Evolutionary conservation across 768 basidiomycete genomes (phyloP), one percentile per base, ranked within the genome.

Genomic region (Hygrophorus russula): DNA sequence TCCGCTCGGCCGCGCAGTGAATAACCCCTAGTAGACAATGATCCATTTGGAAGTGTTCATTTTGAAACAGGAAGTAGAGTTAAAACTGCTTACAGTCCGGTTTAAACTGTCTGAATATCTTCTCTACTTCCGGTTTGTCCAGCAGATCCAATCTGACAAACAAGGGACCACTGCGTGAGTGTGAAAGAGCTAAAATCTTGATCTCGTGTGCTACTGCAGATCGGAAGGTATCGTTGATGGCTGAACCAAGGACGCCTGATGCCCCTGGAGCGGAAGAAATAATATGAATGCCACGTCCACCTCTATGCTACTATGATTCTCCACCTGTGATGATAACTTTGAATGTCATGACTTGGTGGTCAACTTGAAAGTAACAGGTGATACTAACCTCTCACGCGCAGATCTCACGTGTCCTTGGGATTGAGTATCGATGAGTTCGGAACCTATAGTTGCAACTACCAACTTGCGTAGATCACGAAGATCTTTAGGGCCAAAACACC

Each of bases 1-100:
- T 68, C 48, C 94, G 66, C 63, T 98, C 93, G 2, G 94, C 94
- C 11, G 94, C 94, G 54, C 92, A 96, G 56, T 98, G 94, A 12
- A 98, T 79, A 31, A 97, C 78, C 79, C 83, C 82, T 84, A 55
- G 52, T 41, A 44, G 17, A 6, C 29, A 24, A 24, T 38, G n/a
- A 32, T 24, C 14, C 28, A 44, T 29, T 37, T 13, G 15, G 39
- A 17, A 36, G 34, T 44, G 24, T 15, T 8, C 35, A 14, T 27
- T 10, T n/a, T 28, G 11, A 27, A 14, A 17, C n/a, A 12, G 44
- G 18, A 10, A n/a, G n/a, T n/a, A n/a, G n/a, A 9, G 14, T 15
- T 29, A 36, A 31, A 33, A n/a, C 28, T 28, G 15, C 82, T 54
- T 60, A 89, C 88, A 88, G 44, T 81, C 64, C 0, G 89, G 86